Evolutionary conservation across 805 yeast species (phyloP).

Genomic region (Teunomyces panamensis): DNA sequence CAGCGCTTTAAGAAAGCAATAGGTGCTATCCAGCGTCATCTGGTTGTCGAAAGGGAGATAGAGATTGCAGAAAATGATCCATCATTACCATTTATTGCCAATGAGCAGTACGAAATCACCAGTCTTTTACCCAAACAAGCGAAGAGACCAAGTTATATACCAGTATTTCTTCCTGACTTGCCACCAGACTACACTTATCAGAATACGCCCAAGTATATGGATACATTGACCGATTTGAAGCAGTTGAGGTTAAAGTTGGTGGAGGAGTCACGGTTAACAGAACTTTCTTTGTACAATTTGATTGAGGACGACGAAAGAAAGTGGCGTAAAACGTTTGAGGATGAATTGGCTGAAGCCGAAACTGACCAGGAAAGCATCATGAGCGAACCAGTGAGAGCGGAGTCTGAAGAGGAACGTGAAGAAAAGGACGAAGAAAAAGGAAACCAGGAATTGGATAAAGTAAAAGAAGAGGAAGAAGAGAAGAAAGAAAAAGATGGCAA

Average conservation of each 20-base stretch:
- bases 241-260: conserved; percentile 68
- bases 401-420: conserved; percentile 2
- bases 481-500: conserved; percentile 4
- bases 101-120: conserved; percentile 49
- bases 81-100: conserved; percentile 44
- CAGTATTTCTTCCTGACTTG: conserved; percentile 76
- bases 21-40: background rate
- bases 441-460: conserved; percentile 1
- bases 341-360: conserved; percentile 18
- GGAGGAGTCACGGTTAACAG: conserved; percentile 78
- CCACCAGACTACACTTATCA: conserved; percentile 95
- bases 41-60: conserved; percentile 11
- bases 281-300: conserved; percentile 66
- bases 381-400: background rate
- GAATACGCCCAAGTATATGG: conserved; percentile 66
- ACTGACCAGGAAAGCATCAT: conserved; percentile 6
- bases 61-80: conserved; percentile 8
- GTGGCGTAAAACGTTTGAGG: conserved; percentile 28
- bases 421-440: background rate
- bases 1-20: background rate
- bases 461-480: background rate
- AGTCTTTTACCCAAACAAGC: conserved; percentile 53
- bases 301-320: conserved; percentile 38
- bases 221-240: conserved; percentile 65
- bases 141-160: conserved; percentile 47